phyloP scores from a whole-genome alignment of 2,329 filamentous ascomycete genomes.

The Paracoccidioides brasiliensis region DNA sequence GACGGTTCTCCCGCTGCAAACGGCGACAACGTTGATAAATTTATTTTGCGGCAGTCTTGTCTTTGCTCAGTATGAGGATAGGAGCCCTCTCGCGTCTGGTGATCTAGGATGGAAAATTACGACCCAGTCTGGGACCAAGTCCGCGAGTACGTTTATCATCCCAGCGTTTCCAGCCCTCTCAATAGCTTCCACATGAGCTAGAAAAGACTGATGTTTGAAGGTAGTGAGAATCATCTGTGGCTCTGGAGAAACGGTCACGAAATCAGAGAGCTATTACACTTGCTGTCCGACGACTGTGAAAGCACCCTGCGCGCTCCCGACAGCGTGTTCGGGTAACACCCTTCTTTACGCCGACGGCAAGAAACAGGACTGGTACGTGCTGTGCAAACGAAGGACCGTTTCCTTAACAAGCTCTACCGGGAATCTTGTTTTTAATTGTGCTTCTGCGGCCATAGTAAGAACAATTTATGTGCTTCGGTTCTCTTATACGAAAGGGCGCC shows the following conservation, averaged over 20 bases:
- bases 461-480: neutral
- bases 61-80: neutral
- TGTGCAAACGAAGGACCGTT: neutral
- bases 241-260: neutral
- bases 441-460: neutral
- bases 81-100: neutral
- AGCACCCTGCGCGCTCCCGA: neutral
- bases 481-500: neutral
- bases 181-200: neutral
- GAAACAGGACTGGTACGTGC: neutral
- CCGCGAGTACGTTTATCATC: neutral
- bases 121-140: neutral
- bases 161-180: neutral
- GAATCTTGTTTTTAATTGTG: neutral
- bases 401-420: neutral
- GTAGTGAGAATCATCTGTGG: neutral
- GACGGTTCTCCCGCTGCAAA: neutral
- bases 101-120: conserved; percentile 1
- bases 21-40: neutral
- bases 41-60: neutral
- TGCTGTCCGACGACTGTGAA: conserved; percentile 1
- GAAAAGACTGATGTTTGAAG: neutral
- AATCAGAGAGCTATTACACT: conserved; percentile 1
- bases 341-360: neutral
- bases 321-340: neutral